A percentile compares a stretch with the other conserved stretches of the same genome.
phyloP scores from a whole-genome alignment of 106 monocot species.

The Narthecium ossifragum region DNA sequence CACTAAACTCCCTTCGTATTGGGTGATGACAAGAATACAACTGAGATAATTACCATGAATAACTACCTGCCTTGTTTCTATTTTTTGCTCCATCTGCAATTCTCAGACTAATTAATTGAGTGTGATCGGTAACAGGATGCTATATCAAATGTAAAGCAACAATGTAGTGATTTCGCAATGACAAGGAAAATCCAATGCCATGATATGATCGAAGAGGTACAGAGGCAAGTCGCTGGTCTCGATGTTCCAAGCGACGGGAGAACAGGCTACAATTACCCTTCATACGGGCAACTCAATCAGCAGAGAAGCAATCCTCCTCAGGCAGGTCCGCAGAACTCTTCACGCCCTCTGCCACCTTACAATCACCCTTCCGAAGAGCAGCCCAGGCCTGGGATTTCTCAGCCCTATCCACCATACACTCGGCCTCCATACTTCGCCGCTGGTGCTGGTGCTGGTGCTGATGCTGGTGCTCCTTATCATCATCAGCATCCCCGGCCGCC shows the following conservation, averaged over 20 bases:
- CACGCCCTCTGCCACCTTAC: constrained; percentile 18
- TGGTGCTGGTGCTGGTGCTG: constrained; percentile 13
- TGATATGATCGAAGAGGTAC: constrained; percentile 88
- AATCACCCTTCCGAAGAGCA: constrained; percentile 36
- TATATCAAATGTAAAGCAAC: constrained; percentile 85
- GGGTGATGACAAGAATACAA: no score
- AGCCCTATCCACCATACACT: constrained; percentile 46
- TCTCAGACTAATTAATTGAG: no score
- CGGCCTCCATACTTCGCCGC: constrained; percentile 32
- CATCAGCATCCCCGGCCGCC: constrained; percentile 50
- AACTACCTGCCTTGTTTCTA: no score
- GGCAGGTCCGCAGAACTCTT: constrained; percentile 19
- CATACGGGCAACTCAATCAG: constrained; percentile 20
- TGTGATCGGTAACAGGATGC: constrained; percentile 97
- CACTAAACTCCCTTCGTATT: no score
- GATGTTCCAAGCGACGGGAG: constrained; percentile 47
- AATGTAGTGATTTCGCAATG: constrained; percentile 91
- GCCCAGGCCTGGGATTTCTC: constrained; percentile 45
- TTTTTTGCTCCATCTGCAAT: no score
- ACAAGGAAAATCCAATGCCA: constrained; percentile 82
- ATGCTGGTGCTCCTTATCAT: constrained; percentile 18
- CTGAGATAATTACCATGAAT: no score
- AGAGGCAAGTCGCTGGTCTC: constrained; percentile 74
- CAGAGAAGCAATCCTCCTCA: constrained; percentile 21
- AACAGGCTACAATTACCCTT: constrained; percentile 43